Conservation (phyloP, 768 basidiomycete species). For the Russula olivacea region DNA sequence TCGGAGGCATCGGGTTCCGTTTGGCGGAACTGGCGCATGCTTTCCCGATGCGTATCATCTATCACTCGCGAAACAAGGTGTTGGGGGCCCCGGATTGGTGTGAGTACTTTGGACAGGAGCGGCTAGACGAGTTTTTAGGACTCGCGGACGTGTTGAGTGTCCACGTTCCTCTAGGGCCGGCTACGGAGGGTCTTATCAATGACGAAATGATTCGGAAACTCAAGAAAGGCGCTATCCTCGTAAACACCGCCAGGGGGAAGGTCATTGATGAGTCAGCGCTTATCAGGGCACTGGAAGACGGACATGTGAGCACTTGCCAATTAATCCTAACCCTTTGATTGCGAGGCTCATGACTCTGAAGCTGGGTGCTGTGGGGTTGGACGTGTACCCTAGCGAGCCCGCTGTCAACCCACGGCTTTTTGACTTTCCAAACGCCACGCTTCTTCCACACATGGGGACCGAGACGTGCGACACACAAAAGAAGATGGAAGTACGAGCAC, state of each 20-base stretch:
- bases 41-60: conserved; percentile 88
- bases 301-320: conserved; percentile 57
- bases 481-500: conserved; percentile 80
- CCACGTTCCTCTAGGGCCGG: conserved; percentile 70
- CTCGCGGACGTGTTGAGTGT: conserved; percentile 80
- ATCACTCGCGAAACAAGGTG: conserved; percentile 60
- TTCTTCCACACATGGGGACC: conserved; percentile 92
- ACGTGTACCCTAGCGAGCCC: conserved; percentile 85
- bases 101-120: conserved; percentile 62
- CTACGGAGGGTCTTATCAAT: conserved; percentile 69
- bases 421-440: conserved; percentile 73
- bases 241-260: conserved; percentile 90
- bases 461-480: conserved; percentile 75
- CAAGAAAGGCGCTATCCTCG: conserved; percentile 71
- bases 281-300: conserved; percentile 77
- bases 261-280: conserved; percentile 85
- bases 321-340: neutral
- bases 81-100: conserved; percentile 63
- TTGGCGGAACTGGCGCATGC: conserved; percentile 66
- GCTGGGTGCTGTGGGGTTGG: conserved; percentile 77
- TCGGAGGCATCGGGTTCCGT: conserved; percentile 71
- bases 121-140: conserved; percentile 54
- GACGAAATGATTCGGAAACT: conserved; percentile 70
- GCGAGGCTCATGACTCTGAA: conserved; percentile 29
- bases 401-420: conserved; percentile 71